Evolutionary conservation across 148 eudicot genomes (phyloP), one percentile per base, ranked within the genome.

Genomic region (Arbutus unedo): DNA sequence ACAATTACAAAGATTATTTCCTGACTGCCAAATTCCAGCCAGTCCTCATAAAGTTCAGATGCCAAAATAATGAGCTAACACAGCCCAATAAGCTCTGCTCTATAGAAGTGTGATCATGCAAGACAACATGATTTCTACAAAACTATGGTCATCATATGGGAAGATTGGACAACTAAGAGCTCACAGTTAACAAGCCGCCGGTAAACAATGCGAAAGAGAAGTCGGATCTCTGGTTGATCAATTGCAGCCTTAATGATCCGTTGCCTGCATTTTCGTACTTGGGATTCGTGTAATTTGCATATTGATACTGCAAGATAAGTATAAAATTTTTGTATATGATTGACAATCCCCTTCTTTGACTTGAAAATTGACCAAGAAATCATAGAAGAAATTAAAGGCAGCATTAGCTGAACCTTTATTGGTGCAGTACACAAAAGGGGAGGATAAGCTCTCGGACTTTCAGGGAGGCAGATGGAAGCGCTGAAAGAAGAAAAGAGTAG

Each of bases 191-290:
- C 8, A 94, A 51, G 73, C 98, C 97, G 72, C 98, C 97, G 64
- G 98, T 82, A 82, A 96, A 96, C n/a, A 96, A 83, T 45, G 91
- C 99, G 76, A 96, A 94, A 11, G 95, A 88, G 88, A 91, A 93
- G 82, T 96, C 92, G 0, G 95, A 86, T 89, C 99, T 88, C 84
- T 96, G 99, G 48, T 96, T 96, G 87, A 96, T 91, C 91, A 94
- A 50, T 54, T 87, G 93, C 84, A 96, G 88, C 91, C 86, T 90
- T 89, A 96, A 81, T 14, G 87, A 80, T 79, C 95, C 98, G 79
- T 86, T 91, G 54, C 99, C 98, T 9, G 89, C 90, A 8, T 82
- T 59, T 67, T 74, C 81, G 81, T 91, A 96, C 50, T 88, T 56
- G 14, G 92, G 89, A 80, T 85, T 94, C 31, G 82, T 82, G 85